A percentile compares a stretch with the other conserved stretches of the same genome.
phyloP scores from a whole-genome alignment of 768 basidiomycete genomes.

The Clitopilus hobsonii region DNA sequence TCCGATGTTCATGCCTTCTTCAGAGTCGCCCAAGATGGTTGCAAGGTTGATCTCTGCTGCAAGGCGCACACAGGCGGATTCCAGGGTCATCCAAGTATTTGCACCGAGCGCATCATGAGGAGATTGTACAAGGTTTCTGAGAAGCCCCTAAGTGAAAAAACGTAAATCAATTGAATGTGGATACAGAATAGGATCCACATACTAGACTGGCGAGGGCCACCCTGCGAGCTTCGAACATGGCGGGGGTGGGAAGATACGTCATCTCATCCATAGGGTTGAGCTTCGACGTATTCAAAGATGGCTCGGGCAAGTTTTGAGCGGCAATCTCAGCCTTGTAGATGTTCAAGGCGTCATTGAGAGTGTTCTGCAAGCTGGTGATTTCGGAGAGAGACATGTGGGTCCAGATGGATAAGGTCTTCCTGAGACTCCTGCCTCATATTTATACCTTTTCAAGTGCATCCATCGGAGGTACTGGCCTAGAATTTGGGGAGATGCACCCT shows the following conservation, averaged over 20 bases:
- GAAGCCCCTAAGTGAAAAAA: slow-evolving; percentile 19
- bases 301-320: slow-evolving; percentile 28
- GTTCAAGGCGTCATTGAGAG: slow-evolving; percentile 34
- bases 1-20: slow-evolving; percentile 26
- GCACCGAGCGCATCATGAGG: slow-evolving; percentile 31
- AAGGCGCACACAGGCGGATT: slow-evolving; percentile 27
- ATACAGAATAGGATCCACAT: slow-evolving; percentile 1
- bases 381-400: slow-evolving; percentile 27
- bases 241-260: slow-evolving; percentile 27
- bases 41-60: slow-evolving; percentile 29
- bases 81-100: slow-evolving; percentile 28
- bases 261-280: slow-evolving; percentile 32
- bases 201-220: slow-evolving; percentile 29
- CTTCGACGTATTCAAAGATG: slow-evolving; percentile 29
- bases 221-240: slow-evolving; percentile 31
- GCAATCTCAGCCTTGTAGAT: slow-evolving; percentile 32
- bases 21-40: slow-evolving; percentile 26
- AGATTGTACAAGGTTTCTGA: slow-evolving; percentile 29
- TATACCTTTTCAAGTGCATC: no score
- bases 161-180: background rate
- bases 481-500: background rate
- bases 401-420: background rate
- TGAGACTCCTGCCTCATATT: background rate
- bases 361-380: slow-evolving; percentile 31
- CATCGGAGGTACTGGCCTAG: background rate